phyloP scores from a whole-genome alignment of 73 alveolate genomes.

The Blepharisma stoltei region DNA sequence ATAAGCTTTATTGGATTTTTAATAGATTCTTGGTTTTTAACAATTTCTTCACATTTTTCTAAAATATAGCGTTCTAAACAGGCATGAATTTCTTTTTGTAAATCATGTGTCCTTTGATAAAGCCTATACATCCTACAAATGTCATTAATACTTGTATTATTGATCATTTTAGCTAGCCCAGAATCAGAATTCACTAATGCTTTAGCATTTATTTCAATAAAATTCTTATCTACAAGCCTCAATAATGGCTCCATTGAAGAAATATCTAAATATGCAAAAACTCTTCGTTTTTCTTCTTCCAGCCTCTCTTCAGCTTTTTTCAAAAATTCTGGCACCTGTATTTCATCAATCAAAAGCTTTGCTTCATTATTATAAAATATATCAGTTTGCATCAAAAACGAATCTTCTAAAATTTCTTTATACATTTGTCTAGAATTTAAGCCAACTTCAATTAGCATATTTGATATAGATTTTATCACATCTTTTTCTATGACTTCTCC shows the following conservation, averaged over 20 bases:
- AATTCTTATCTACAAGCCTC: constrained; percentile 31
- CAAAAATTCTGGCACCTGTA: constrained; percentile 41
- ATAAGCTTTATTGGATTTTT: constrained; percentile 40
- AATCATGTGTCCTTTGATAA: constrained; percentile 29
- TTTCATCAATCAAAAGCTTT: neutral
- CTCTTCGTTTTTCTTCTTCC: constrained; percentile 46
- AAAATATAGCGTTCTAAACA: constrained; percentile 32
- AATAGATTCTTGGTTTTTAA: constrained; percentile 14
- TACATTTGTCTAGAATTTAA: constrained; percentile 35
- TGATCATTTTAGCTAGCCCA: constrained; percentile 38
- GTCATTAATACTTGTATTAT: constrained; percentile 28
- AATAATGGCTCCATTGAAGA: constrained; percentile 39
- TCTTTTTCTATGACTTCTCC: constrained; percentile 49
- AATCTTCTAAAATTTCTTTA: constrained; percentile 47
- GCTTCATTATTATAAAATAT: constrained; percentile 36
- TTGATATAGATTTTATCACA: constrained; percentile 23
- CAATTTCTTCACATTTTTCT: constrained; percentile 38
- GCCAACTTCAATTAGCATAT: constrained; percentile 51
- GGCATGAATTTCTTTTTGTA: constrained; percentile 5
- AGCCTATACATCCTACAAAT: constrained; percentile 43
- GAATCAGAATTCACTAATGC: constrained; percentile 37
- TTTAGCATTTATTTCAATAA: constrained; percentile 38
- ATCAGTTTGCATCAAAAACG: constrained; percentile 35
- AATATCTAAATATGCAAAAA: constrained; percentile 32
- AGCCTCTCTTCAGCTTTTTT: constrained; percentile 40